Conservation (phyloP, 495 filamentous ascomycete species). For the Lindgomyces ingoldianus region DNA sequence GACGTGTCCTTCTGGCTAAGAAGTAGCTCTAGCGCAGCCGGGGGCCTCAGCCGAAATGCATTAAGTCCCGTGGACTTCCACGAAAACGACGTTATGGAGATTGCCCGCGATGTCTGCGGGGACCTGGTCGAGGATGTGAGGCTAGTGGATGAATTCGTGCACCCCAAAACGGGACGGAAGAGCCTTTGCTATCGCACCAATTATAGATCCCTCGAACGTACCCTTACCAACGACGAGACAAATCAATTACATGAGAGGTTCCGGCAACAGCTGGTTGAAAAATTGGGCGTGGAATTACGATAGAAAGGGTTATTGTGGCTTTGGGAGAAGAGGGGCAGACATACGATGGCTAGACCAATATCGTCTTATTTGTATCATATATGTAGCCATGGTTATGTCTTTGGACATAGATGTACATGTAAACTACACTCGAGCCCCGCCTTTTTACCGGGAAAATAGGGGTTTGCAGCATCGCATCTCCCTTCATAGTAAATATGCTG, state of each 20-base stretch:
- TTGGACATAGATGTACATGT: conserved; percentile 23
- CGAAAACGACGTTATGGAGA: conserved; percentile 97
- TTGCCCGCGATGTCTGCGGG: conserved; percentile 76
- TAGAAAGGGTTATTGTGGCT: conserved; percentile 40
- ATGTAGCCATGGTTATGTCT: conserved; percentile 16
- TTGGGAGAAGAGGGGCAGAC: not conserved
- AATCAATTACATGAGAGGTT: conserved; percentile 75
- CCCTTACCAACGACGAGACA: conserved; percentile 75
- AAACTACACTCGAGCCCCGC: conserved; percentile 10
- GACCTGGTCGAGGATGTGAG: conserved; percentile 84
- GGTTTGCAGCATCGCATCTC: not conserved
- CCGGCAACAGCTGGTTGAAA: conserved; percentile 59
- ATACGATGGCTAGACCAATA: not conserved
- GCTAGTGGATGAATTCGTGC: conserved; percentile 79
- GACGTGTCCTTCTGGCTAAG: conserved; percentile 93
- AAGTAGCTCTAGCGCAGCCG: conserved; percentile 11
- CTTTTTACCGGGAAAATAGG: conserved; percentile 29
- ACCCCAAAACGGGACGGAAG: conserved; percentile 79
- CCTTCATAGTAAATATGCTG: too few relatives aligned
- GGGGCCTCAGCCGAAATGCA: conserved; percentile 15
- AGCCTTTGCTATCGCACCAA: conserved; percentile 91
- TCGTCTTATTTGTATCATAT: conserved; percentile 24
- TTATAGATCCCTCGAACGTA: conserved; percentile 86
- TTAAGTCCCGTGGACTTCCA: conserved; percentile 57
- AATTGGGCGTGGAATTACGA: conserved; percentile 79